Base-by-base conservation (phyloP, 2,329 filamentous ascomycete species). In the Chalaropsis ovoidea region DNA sequence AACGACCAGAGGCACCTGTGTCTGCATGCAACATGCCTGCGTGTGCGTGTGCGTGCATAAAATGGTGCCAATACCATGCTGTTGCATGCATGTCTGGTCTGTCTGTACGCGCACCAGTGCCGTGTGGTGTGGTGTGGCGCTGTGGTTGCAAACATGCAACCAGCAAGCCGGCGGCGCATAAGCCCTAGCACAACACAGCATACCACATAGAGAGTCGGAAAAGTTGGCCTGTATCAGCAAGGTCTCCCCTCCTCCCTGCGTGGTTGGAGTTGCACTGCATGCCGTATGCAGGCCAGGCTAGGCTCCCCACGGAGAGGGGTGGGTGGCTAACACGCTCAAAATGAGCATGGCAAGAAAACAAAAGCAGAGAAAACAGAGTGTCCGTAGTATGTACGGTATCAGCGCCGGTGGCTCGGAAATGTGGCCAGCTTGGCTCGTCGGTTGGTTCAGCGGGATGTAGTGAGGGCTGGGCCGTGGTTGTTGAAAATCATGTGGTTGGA, bases 191-290 rank as follows among this genome's bases (percentile, higher is more conserved):
- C 19, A 27, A n/a, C n/a, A n/a, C n/a, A n/a, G n/a, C n/a, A n/a
- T n/a, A n/a, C 15, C 43, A 47, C 43, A 47, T 47, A 15, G 43
- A 47, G n/a, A 47, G 43, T 47, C n/a, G 15, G 43, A 54, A 54
- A 24, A 35, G 15, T 31, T 35, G 27, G 52, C 24, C 27, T 27
- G 35, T 58, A 58, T 35, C 24, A 35, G 52, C 24, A 58, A 31
- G 13, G 27, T n/a, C 52, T 31, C 13, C 22, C 27, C 17, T 24
- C 52, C 52, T 31, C 13, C 22, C 27, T 31, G 52, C 52, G 27
- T 35, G 17, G 24, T 58, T 58, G 24, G 27, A 58, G 52, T 58
- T 58, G 52, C 52, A n/a, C 31, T 58, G 52, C 15, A 27, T 58
- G 17, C 22, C 19, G 35, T 58, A 11, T 58, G 52, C 17, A 58